Conservation (phyloP, 108 stramenopile genomes). For the Pseudonitzschia multistriata region DNA sequence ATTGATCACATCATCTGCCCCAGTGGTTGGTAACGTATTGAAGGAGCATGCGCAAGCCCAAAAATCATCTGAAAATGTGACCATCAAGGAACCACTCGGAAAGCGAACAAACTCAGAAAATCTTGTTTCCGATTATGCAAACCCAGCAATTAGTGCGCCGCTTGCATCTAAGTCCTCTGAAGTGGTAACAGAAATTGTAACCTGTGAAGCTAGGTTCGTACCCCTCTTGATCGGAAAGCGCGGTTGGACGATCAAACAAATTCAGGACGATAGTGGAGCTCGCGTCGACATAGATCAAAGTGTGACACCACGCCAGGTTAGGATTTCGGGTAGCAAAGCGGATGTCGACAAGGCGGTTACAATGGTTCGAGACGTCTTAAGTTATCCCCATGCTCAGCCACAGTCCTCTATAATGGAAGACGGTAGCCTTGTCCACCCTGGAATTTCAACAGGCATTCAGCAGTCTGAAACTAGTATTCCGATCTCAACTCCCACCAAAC, state of each 20-base stretch:
- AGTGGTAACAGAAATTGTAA: constrained; percentile 25
- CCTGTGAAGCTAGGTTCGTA: constrained; percentile 80
- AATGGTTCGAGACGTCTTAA: constrained; percentile 80
- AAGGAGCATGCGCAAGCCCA: constrained; percentile 1
- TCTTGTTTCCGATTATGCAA: neutral
- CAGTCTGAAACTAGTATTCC: neutral
- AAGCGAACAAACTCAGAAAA: too few species aligned
- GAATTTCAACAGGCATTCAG: neutral
- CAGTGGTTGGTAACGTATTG: neutral
- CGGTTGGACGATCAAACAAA: constrained; percentile 86
- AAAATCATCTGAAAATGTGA: neutral
- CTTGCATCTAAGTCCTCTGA: neutral
- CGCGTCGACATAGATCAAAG: constrained; percentile 83
- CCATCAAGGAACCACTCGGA: neutral
- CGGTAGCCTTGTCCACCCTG: neutral
- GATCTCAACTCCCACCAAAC: constrained; percentile 7
- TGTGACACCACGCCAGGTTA: constrained; percentile 73
- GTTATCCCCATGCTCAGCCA: constrained; percentile 70
- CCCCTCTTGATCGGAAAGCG: constrained; percentile 81
- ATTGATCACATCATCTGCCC: neutral
- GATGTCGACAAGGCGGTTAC: constrained; percentile 68
- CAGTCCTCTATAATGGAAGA: constrained; percentile 12
- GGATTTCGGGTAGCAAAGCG: constrained; percentile 59
- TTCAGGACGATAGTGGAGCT: constrained; percentile 83
- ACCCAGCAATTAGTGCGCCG: constrained; percentile 1